phyloP scores from a whole-genome alignment of 345 rosid genomes.

The Euphorbia lathyris region DNA sequence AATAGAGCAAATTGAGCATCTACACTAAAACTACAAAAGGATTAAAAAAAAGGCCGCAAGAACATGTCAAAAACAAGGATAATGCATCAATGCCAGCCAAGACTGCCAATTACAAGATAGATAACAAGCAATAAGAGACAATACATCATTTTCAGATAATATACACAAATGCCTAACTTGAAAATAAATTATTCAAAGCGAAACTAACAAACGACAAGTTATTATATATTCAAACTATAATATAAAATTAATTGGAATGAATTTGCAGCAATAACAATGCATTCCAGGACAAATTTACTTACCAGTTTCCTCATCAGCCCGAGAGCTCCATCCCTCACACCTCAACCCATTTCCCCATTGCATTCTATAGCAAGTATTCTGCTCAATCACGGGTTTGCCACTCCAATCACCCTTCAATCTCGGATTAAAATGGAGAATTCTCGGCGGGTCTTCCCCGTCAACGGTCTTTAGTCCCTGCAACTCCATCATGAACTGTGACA shows the following conservation, averaged over 20 bases:
- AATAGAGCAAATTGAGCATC: not conserved
- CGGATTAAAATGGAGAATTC: slow-evolving; percentile 84
- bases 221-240: no score
- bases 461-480: slow-evolving; percentile 79
- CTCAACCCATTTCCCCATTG: slow-evolving; percentile 87
- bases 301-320: slow-evolving; percentile 85
- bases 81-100: not conserved
- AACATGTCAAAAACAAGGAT: not conserved
- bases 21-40: not conserved
- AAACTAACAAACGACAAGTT: not conserved
- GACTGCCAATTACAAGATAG: not conserved
- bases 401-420: slow-evolving; percentile 95
- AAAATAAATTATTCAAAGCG: not conserved
- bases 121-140: not conserved
- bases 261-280: not conserved
- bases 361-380: slow-evolving; percentile 90
- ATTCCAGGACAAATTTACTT: not conserved
- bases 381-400: slow-evolving; percentile 77
- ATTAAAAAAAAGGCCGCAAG: not conserved
- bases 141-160: slow-evolving; percentile 4
- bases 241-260: no score
- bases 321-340: slow-evolving; percentile 85
- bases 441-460: slow-evolving; percentile 95
- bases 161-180: no score
- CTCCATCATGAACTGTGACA: slow-evolving; percentile 88